Evolutionary conservation across 2,329 filamentous ascomycete genomes (phyloP), one percentile per base, ranked within the genome.

Genomic region (Chalaropsis ovoidea): DNA sequence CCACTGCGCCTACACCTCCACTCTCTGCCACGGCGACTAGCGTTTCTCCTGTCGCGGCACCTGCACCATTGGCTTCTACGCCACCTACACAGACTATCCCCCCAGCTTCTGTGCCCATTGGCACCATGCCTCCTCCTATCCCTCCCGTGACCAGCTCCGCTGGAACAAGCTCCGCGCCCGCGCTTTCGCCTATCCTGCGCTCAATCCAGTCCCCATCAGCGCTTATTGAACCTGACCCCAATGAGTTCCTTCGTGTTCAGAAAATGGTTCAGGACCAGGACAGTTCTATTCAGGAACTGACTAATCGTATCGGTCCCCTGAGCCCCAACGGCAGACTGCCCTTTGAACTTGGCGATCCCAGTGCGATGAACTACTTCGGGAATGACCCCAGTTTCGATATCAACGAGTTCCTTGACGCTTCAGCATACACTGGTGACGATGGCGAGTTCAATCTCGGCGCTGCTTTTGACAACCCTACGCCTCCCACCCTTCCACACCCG

Each of bases 251-350:
- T 63, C 82, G 88, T 39, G 80, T 97, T 1, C 84, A 89, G 69
- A 86, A 86, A 54, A 79, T 96, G 71, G 89, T 95, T 72, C 83
- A 84, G 27, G 86, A 93, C 67, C 91, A 96, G 71, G 86, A 88
- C 68, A 81, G 81, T 61, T 87, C 88, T 61, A 87, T 96, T 0
- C 84, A 89, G 68, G 85, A 89, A 67, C 79, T 96, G 10, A 85
- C 85, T 63, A 85, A 84, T 65, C 77, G 90, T 17, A 80, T 96
- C 7, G 86, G 88, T 6, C 91, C 91, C 0, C 80, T 95, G 13
- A 92, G 87, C 71, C 91, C 91, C 0, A 89, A 84, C 0, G 90
- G 90, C 3, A 82, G 83, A 17, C 89, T 95, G 43, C 88, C 90
- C 11, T 68, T 68, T 0, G 89, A 89, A 3, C 74, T 94, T 1